phyloP scores from a whole-genome alignment of 192 early-diverging fungal genomes.

The Gaertneriomyces semiglobifer region DNA sequence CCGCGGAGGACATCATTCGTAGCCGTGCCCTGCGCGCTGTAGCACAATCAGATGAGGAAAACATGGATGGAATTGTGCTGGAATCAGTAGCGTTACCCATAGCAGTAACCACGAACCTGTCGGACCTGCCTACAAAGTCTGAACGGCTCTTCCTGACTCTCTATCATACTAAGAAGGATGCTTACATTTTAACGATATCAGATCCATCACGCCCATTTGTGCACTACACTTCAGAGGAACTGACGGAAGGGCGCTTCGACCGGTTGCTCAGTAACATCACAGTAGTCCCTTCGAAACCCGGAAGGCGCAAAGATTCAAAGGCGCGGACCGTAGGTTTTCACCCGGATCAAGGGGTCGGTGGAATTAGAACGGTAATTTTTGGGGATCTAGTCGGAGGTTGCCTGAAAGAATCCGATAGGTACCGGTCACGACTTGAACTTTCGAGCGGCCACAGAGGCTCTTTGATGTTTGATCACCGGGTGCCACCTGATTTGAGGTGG shows the following conservation, averaged over 20 bases:
- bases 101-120: too few relatives aligned
- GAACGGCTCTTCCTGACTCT: too few relatives aligned
- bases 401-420: conserved; percentile 18
- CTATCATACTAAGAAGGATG: not conserved
- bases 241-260: conserved; percentile 18
- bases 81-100: too few relatives aligned
- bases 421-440: conserved; percentile 25
- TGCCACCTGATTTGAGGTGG: conserved; percentile 4
- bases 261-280: not conserved
- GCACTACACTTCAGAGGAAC: conserved; percentile 37
- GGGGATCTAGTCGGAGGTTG: conserved; percentile 25
- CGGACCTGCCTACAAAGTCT: too few relatives aligned
- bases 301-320: not conserved
- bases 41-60: too few relatives aligned
- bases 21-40: too few relatives aligned
- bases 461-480: not conserved
- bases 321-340: conserved; percentile 25
- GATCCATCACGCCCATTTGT: conserved; percentile 26
- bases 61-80: too few relatives aligned
- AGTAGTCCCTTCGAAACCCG: not conserved
- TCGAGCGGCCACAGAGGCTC: not conserved
- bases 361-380: conserved; percentile 25
- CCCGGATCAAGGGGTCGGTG: conserved; percentile 28
- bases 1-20: too few relatives aligned
- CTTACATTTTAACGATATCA: conserved; percentile 4